Evolutionary conservation across 2,329 filamentous ascomycete species (phyloP).

Genomic region (Penicillium aurantiogriseum): DNA sequence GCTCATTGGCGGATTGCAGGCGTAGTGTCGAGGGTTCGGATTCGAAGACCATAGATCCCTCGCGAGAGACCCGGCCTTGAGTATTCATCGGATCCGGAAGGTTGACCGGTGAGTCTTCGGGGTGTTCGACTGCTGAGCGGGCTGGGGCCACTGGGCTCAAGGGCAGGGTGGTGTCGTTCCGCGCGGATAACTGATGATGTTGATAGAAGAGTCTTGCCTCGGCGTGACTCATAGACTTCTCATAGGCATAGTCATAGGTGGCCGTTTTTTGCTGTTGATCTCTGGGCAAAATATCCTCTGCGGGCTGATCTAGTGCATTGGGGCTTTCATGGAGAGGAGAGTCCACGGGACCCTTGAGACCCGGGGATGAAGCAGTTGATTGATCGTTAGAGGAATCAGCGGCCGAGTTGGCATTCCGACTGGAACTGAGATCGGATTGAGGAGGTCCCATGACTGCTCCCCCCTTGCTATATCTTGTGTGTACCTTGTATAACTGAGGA

Average conservation of each 20-base stretch:
- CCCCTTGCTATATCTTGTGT: constrained; percentile 1
- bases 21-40: constrained; percentile 10
- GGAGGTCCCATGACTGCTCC: constrained; percentile 22
- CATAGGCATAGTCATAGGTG: constrained; percentile 88
- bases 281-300: constrained; percentile 35
- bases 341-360: constrained; percentile 10
- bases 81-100: constrained; percentile 1
- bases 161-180: constrained; percentile 37
- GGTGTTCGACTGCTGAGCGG: constrained; percentile 14
- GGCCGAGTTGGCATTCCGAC: constrained; percentile 23
- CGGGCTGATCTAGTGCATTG: constrained; percentile 7
- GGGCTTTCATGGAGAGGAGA: constrained; percentile 12
- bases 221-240: constrained; percentile 90
- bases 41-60: constrained; percentile 14
- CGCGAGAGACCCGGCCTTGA: not conserved
- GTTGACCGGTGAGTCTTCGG: constrained; percentile 6
- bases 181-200: constrained; percentile 68
- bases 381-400: constrained; percentile 10
- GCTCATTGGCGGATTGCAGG: constrained; percentile 1
- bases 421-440: constrained; percentile 17
- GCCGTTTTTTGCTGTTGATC: constrained; percentile 66
- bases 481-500: not conserved
- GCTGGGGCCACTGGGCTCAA: constrained; percentile 32
- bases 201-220: constrained; percentile 97
- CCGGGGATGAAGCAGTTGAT: constrained; percentile 3